Evolutionary conservation across 1,284 basidiomycete species (phyloP).

Genomic region (Ganoderma meredithae): DNA sequence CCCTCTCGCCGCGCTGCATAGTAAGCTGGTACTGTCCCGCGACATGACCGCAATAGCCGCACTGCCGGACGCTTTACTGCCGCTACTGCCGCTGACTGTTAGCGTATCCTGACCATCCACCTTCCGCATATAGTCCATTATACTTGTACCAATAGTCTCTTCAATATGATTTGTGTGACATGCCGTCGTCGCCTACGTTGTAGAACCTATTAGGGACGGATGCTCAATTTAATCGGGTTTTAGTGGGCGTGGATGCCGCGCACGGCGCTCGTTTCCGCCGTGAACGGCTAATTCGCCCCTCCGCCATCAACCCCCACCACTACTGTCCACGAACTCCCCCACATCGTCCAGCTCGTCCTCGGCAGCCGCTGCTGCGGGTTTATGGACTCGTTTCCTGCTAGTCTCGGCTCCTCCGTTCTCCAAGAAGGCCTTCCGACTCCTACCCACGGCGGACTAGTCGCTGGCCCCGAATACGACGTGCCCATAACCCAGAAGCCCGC

Average conservation of each 20-base stretch:
- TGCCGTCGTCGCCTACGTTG: background rate
- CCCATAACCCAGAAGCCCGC: conserved; percentile 43
- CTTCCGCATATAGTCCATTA: background rate
- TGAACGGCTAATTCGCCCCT: conserved; percentile 18
- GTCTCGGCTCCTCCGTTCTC: conserved; percentile 45
- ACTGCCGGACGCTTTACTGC: conserved; percentile 5
- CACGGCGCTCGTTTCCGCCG: conserved; percentile 13
- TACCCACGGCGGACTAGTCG: conserved; percentile 63
- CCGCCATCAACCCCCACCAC: conserved; percentile 32
- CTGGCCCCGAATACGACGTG: conserved; percentile 66
- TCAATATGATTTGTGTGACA: background rate
- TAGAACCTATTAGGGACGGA: background rate
- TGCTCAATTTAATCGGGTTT: background rate
- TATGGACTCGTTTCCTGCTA: conserved; percentile 47
- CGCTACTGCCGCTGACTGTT: conserved; percentile 15
- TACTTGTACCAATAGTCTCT: background rate
- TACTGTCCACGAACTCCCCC: conserved; percentile 15
- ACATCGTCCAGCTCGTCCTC: conserved; percentile 27
- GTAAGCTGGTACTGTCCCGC: background rate
- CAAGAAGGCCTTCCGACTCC: conserved; percentile 57
- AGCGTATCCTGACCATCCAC: background rate
- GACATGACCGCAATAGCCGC: background rate
- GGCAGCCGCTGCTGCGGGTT: conserved; percentile 31
- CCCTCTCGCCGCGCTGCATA: background rate
- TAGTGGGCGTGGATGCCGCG: background rate